Base-by-base conservation (phyloP, 352 stramenopile species). In the Pythium pyrilobum region DNA sequence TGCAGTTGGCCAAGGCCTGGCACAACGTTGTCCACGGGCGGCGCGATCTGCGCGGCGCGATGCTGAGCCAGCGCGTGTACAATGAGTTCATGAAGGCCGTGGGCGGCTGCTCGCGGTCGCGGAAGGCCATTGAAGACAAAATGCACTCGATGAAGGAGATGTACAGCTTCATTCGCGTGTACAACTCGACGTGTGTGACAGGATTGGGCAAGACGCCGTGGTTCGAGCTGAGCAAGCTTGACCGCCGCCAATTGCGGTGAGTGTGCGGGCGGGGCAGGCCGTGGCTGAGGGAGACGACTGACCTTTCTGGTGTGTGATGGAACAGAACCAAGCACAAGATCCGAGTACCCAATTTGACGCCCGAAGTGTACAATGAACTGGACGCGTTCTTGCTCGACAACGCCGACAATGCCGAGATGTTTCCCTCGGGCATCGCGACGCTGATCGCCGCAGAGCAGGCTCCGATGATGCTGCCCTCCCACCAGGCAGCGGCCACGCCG, bases 111-210 rank as follows among this genome's bases (percentile, higher is more conserved):
- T 78, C 74, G 31, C 71, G 77, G 8, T 82, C 77, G 16, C 68
- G 71, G 4, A 85, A 88, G 33, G 74, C 77, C 18, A 72, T 85
- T 25, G 77, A 82, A 41, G 77, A 87, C 60, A 85, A 85, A 44
- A 85, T 87, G 77, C 77, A 85, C 57, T 79, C 64, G n/a, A 87
- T 85, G 70, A 83, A 78, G 40, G 72, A 85, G 36, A 88, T 88
- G 77, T 83, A 81, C 45, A 66, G 72, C 9, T 85, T 85, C 38
- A 81, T 88, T 38, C 67, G 67, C 21, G 56, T 56, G 18, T 74
- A 84, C 52, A 67, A 87, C 41, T 67, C 61, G 4, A 62, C 58
- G 25, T 66, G 63, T 9, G 38, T 59, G 18, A 54, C 23, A 0
- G 63, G 59, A 23, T 62, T 68, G 0, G 39, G 31, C 5, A 72